Percentiles rank a stretch among this genome's conserved stretches.
phyloP scores from a whole-genome alignment of 805 yeast species.

The Wickerhamiella kurtzmanii region DNA sequence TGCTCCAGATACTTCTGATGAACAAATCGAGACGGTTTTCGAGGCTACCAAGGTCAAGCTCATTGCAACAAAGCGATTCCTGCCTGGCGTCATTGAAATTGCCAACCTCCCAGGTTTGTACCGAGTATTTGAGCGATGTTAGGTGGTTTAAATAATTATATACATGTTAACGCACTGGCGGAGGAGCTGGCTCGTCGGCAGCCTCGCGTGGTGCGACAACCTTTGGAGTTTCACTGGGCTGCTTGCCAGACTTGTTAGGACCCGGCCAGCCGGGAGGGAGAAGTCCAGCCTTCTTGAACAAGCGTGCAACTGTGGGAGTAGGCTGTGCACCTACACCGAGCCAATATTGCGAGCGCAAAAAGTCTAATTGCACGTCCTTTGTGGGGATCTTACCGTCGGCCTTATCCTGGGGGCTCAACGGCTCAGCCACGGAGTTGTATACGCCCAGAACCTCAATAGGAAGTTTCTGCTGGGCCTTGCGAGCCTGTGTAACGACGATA shows the following conservation, averaged over 20 bases:
- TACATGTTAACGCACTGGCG: constrained; percentile 16
- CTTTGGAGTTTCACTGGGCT: not conserved
- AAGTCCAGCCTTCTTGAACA: constrained; percentile 58
- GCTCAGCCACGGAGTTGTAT: constrained; percentile 70
- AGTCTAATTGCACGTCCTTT: constrained; percentile 74
- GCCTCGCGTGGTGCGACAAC: constrained; percentile 9
- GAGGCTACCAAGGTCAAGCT: constrained; percentile 52
- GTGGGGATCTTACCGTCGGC: constrained; percentile 44
- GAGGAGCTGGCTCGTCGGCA: constrained; percentile 13
- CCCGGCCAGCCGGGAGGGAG: constrained; percentile 33
- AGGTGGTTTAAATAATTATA: constrained; percentile 7
- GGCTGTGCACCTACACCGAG: constrained; percentile 96
- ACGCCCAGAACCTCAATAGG: constrained; percentile 96
- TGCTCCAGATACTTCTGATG: constrained; percentile 30
- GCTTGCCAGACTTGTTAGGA: constrained; percentile 10
- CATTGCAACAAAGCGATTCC: constrained; percentile 45
- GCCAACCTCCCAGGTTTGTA: constrained; percentile 88
- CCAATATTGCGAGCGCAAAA: constrained; percentile 89
- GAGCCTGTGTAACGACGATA: constrained; percentile 71
- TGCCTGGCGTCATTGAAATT: constrained; percentile 55
- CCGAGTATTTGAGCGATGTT: constrained; percentile 82
- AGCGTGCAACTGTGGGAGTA: constrained; percentile 59
- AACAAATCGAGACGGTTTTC: constrained; percentile 32
- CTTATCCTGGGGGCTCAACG: constrained; percentile 48
- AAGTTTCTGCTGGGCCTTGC: constrained; percentile 59